phyloP scores from a whole-genome alignment of 2,329 filamentous ascomycete genomes.

The Sarocladiaceae sp. region DNA sequence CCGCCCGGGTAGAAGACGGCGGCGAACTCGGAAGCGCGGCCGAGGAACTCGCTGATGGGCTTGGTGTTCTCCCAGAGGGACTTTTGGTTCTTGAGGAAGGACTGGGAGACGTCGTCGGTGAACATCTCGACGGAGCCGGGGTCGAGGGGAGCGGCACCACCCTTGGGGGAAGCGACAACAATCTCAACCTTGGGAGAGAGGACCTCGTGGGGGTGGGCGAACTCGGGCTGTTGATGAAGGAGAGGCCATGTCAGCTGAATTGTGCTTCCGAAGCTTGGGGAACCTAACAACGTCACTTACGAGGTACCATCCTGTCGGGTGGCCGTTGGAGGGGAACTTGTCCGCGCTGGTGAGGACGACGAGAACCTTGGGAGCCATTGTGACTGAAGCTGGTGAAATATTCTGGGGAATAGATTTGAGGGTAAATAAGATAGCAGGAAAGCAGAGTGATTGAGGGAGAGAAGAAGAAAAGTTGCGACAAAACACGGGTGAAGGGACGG shows the following conservation, averaged over 20 bases:
- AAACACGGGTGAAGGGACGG: not conserved
- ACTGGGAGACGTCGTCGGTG: constrained; percentile 46
- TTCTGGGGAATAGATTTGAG: not conserved
- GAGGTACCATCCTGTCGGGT: constrained; percentile 65
- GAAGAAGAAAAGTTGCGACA: not conserved
- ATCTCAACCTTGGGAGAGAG: constrained; percentile 48
- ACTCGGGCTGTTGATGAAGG: constrained; percentile 46
- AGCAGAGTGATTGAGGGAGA: not conserved
- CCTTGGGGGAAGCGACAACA: constrained; percentile 54
- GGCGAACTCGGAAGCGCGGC: constrained; percentile 54
- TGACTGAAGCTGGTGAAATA: constrained; percentile 8
- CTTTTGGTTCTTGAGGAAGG: constrained; percentile 51
- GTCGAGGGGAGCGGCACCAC: constrained; percentile 57
- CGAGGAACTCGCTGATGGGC: constrained; percentile 49
- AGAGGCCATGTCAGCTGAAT: constrained; percentile 4
- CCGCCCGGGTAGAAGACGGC: constrained; percentile 54
- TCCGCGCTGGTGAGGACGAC: constrained; percentile 62
- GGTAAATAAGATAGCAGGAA: not conserved
- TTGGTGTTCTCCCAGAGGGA: constrained; percentile 58
- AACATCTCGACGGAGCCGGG: constrained; percentile 48
- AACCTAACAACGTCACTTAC: constrained; percentile 34
- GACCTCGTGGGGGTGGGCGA: constrained; percentile 58
- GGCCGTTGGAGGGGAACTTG: constrained; percentile 39
- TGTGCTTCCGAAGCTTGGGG: not conserved
- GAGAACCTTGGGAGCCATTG: constrained; percentile 57